phyloP scores from a whole-genome alignment of 2,329 filamentous ascomycete species.

The Verticillium tricorpus region DNA sequence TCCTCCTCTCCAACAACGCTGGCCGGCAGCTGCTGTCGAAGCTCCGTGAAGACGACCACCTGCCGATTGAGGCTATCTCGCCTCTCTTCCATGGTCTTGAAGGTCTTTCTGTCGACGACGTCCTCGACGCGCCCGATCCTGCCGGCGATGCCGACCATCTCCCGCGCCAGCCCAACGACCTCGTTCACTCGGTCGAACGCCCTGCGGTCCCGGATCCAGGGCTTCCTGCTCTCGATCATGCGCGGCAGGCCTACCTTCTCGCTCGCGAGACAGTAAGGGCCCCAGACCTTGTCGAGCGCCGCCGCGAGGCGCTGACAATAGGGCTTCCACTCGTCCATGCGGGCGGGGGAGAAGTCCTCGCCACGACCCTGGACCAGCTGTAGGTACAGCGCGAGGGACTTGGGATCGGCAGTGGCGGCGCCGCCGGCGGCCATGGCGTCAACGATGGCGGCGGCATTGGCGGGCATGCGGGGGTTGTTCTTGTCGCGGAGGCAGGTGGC shows the following conservation, averaged over 20 bases:
- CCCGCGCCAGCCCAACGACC: constrained; percentile 37
- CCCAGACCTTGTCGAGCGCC: constrained; percentile 48
- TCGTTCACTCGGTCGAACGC: constrained; percentile 33
- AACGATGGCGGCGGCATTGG: constrained; percentile 61
- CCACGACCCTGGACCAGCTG: constrained; percentile 33
- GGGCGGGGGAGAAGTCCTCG: not conserved
- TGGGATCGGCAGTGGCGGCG: constrained; percentile 33
- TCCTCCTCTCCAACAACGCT: not conserved
- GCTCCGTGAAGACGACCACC: constrained; percentile 15
- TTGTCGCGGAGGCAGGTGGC: constrained; percentile 70
- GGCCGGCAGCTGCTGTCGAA: constrained; percentile 4
- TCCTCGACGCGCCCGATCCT: constrained; percentile 36
- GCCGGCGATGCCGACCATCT: constrained; percentile 41
- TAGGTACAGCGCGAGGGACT: constrained; percentile 51
- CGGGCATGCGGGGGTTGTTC: constrained; percentile 66
- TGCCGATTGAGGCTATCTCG: constrained; percentile 23
- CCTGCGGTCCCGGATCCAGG: not conserved
- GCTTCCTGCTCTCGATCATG: not conserved
- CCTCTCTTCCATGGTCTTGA: constrained; percentile 24
- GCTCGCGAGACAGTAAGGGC: constrained; percentile 37
- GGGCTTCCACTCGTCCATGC: constrained; percentile 4
- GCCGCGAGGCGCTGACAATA: constrained; percentile 46
- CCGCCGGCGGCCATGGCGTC: constrained; percentile 50
- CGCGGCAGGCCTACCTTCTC: constrained; percentile 25
- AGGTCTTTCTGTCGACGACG: constrained; percentile 25